A percentile compares a stretch with the other conserved stretches of the same genome.
Evolutionary conservation across 148 eudicot species (phyloP).

Genomic region (Diospyros kaki): DNA sequence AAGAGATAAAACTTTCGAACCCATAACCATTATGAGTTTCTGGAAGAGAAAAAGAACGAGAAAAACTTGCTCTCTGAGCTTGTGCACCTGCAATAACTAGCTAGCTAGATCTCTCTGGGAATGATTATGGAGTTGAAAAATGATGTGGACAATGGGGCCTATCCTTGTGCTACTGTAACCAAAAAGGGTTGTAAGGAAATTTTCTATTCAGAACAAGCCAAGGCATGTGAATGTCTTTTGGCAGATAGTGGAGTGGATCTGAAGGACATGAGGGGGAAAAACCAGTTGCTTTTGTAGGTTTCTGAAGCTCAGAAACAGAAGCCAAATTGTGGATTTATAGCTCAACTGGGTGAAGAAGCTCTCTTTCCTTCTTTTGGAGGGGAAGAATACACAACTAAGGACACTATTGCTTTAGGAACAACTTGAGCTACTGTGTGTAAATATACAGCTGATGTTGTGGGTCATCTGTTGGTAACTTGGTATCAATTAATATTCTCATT

Average conservation of each 20-base stretch:
- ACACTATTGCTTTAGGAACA: no score
- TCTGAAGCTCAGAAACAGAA: neutral
- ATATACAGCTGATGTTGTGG: no score
- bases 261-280: constrained; percentile 5
- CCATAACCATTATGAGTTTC: constrained; percentile 13
- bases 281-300: neutral
- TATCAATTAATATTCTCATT: constrained; percentile 7
- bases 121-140: neutral
- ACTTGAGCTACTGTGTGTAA: no score
- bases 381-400: no score
- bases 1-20: constrained; percentile 14
- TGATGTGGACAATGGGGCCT: constrained; percentile 11
- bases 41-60: neutral
- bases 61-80: neutral
- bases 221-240: constrained; percentile 72
- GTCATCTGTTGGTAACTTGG: no score
- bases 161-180: neutral
- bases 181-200: constrained; percentile 15
- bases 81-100: neutral
- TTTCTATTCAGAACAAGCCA: constrained; percentile 39
- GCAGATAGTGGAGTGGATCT: constrained; percentile 31
- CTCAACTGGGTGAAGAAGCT: no score
- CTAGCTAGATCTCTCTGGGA: no score
- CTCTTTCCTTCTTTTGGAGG: no score
- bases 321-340: neutral